Evolutionary conservation across 495 filamentous ascomycete species (phyloP), one percentile per base, ranked within the genome.

Genomic region (Neurospora sp.): DNA sequence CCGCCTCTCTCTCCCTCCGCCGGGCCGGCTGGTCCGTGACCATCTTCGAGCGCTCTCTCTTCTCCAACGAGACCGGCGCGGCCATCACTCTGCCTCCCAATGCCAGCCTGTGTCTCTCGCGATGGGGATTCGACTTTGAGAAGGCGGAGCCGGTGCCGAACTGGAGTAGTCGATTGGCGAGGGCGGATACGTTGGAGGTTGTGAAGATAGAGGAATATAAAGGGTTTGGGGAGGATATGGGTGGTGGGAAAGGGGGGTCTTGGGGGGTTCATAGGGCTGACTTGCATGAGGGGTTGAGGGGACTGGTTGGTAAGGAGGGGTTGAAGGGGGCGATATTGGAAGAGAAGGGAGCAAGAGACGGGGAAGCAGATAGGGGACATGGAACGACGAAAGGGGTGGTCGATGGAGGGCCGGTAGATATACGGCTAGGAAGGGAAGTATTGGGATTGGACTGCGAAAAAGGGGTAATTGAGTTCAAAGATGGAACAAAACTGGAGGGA

Each of bases 11-110:
- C 39, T 85, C 85, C 2, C 77, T 88, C 38, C 82, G 86, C 27
- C 82, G 80, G 1, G 80, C 81, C 5, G 88, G 87, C 5, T 85
- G 87, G 74, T 72, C 82, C 72, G 86, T 89, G 23, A 44, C 85
- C 72, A 84, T 90, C 37, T 81, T 85, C 70, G 88, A 90, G 74
- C 87, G 84, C 31, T 87, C 84, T 1, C 74, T 27, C 5, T 87
- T 89, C 77, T 78, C 84, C n/a, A 87, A 82, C 44, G 87, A 90
- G 75, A 81, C 87, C 8, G 88, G 88, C 3, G 88, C 88, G 3
- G 87, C 87, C 23, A 86, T 89, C 70, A 79, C 83, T n/a, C 71
- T 86, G 6, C 81, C 83, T 0, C 87, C 87, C 2, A 89, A 89
- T 73, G 87, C 84, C 42, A 46, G 42, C 42, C 4, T 46, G 4